Base-by-base conservation (phyloP, 2,329 filamentous ascomycete genomes). In the Podosphaera aphanis region DNA sequence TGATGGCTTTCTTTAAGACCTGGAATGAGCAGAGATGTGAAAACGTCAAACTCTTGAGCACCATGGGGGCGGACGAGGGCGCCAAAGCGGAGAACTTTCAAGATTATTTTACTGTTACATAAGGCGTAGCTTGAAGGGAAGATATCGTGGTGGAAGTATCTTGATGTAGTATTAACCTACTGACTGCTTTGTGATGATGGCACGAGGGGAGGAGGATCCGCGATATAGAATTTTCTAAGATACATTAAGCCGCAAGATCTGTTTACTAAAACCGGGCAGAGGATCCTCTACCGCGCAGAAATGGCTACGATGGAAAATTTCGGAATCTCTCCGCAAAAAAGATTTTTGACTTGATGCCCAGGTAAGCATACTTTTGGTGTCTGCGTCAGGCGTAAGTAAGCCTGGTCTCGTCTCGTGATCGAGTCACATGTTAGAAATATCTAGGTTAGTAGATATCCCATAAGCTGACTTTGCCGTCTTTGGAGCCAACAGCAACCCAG, bases 401-500 rank as follows among this genome's bases (percentile, higher is more conserved):
- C 15, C 11, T 13, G 3, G 5, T 33, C 6, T 3, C 15, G 5
- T 7, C 15, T n/a, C 6, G 29, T 33, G 29, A 7, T n/a, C 15
- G 5, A 13, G 29, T 33, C 29, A 33, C 15, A 33, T 33, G 8
- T 33, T 11, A 13, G 29, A 13, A 33, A 33, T 8, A 7, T 33
- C 13, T n/a, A 33, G 15, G 11, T 49, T 33, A 56, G 39, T 90
- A 98, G 48, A 95, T 77, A 64, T 94, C 83, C 90, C 90, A 98
- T 53, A 98, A 64, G 58, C 84, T 93, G 50, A 95, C 74, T 60
- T 92, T 93, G 16, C 88, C 90, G 64, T 95, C 90, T 60, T 95
- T 98, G 46, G 83, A 81, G 1, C 90, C 90, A 1, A 76, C 83
- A 16, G 80, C 90, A 44, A 95, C 61, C 86, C 88, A 95, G 61